Conservation (phyloP, 768 basidiomycete genomes). For the Lanmaoa rubissima region DNA sequence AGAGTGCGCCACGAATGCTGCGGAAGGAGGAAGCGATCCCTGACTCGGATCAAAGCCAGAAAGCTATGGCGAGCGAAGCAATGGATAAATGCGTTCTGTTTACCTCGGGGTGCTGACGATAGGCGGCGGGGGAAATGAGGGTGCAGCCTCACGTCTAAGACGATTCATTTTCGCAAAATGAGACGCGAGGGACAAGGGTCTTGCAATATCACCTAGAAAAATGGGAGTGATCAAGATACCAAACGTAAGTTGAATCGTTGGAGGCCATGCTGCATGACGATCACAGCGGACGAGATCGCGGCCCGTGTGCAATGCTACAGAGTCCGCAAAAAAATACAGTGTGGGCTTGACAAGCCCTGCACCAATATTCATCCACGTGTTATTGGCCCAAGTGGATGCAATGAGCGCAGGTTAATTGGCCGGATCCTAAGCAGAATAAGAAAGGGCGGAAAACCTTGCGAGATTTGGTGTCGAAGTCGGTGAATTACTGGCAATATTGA, state of each 20-base stretch:
- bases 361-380: constrained; percentile 3
- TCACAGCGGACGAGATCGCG: neutral
- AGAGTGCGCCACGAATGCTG: constrained; percentile 8
- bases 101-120: constrained; percentile 4
- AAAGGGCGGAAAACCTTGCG: neutral
- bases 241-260: constrained; percentile 29
- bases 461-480: neutral
- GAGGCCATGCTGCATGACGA: constrained; percentile 17
- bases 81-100: constrained; percentile 9
- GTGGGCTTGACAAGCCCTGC: neutral
- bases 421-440: neutral
- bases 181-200: constrained; percentile 11
- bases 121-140: constrained; percentile 4
- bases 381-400: neutral
- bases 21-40: constrained; percentile 17
- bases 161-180: constrained; percentile 11
- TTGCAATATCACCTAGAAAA: constrained; percentile 13
- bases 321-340: neutral
- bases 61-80: constrained; percentile 8
- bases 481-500: neutral
- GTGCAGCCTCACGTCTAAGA: constrained; percentile 7
- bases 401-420: neutral
- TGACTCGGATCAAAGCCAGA: constrained; percentile 28
- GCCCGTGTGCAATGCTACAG: neutral
- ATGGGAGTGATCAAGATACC: constrained; percentile 10